phyloP scores from a whole-genome alignment of 202 grass and related monocot genomes.

The Zoysia matrella region DNA sequence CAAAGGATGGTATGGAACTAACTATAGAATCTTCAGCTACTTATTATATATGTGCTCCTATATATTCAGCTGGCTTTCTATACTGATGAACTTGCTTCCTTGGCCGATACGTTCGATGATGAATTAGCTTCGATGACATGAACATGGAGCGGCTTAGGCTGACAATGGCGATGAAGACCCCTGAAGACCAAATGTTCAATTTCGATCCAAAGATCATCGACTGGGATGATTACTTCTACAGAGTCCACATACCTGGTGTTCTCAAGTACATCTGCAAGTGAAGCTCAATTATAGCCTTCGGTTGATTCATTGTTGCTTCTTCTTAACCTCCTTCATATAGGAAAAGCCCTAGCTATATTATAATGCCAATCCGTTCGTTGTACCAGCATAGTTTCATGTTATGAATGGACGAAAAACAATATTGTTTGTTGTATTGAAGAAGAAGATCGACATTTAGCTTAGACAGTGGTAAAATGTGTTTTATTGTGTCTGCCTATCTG shows the following conservation, averaged over 20 bases:
- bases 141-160: constrained; percentile 71
- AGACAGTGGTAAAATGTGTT: no score
- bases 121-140: constrained; percentile 63
- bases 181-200: constrained; percentile 50
- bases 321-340: no score
- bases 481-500: no score
- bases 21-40: neutral
- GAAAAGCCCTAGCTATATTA: no score
- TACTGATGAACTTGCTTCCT: neutral
- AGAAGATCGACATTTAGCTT: no score
- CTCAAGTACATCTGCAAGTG: constrained; percentile 66
- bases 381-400: no score
- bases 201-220: constrained; percentile 67
- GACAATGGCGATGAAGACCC: constrained; percentile 32
- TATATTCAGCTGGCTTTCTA: no score
- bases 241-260: constrained; percentile 74
- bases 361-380: no score
- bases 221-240: constrained; percentile 73
- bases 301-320: no score
- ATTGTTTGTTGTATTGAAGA: no score
- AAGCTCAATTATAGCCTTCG: neutral
- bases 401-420: no score
- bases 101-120: neutral
- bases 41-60: neutral
- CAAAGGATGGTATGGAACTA: constrained; percentile 64